Evolutionary conservation across 2,329 filamentous ascomycete species (phyloP).

Genomic region (Elsinoe ampelina): DNA sequence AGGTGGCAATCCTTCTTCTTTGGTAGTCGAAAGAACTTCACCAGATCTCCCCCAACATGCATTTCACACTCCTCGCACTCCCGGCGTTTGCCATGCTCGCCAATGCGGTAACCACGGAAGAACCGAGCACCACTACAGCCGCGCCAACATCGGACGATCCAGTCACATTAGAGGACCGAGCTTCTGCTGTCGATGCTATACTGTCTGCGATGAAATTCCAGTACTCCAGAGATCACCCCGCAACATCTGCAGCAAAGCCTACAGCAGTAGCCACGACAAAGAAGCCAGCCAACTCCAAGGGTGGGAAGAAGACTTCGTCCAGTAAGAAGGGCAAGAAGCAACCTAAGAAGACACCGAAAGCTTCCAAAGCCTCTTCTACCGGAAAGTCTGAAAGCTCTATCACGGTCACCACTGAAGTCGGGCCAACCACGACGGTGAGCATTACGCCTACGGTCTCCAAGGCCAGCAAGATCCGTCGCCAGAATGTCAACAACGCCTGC

Average conservation of each 20-base stretch:
- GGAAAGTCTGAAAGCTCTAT: background rate
- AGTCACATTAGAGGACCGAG: background rate
- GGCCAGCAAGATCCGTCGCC: background rate
- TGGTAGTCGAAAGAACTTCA: too few species aligned
- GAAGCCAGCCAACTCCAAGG: background rate
- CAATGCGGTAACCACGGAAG: background rate
- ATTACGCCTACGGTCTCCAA: background rate
- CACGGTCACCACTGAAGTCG: background rate
- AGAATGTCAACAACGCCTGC: slow-evolving; percentile 1
- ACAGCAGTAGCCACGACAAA: background rate
- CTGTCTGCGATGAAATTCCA: background rate
- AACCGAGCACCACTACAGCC: background rate
- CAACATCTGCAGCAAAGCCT: background rate
- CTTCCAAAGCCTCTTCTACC: background rate
- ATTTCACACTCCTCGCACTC: background rate
- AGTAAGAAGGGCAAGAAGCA: background rate
- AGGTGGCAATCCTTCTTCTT: too few species aligned
- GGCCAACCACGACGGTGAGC: background rate
- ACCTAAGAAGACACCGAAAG: background rate
- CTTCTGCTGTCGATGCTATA: background rate
- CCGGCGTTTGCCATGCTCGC: background rate
- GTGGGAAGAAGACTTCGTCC: background rate
- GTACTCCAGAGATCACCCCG: slow-evolving; percentile 7
- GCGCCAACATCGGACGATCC: background rate
- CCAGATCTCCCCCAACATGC: background rate